Evolutionary conservation across 1,284 basidiomycete genomes (phyloP), one percentile per base, ranked within the genome.

Genomic region (Sphagnurus paluster): DNA sequence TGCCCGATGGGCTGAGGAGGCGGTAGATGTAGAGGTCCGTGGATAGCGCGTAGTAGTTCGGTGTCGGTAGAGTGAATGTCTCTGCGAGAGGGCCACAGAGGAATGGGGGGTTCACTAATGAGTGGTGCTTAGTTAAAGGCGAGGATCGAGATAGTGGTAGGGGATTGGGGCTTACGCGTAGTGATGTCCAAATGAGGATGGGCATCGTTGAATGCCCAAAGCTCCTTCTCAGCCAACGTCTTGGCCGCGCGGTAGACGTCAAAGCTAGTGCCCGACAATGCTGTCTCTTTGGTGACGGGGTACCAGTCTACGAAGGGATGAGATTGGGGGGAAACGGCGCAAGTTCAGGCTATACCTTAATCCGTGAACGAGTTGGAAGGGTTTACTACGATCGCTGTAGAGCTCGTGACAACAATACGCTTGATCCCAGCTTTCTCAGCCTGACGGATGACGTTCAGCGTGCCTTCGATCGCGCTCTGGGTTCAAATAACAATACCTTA

Each of bases 401-500:
- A 60, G 38, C 64, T 62, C 8, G 62, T 65, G 1, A 62, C 56
- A 2, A 65, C 56, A 13, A 65, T 51, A 34, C 54, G 59, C 53
- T 58, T 62, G 24, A 67, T 57, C 2, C 64, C 64, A 13, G 55
- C 60, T 37, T 61, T 56, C 36, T 65, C 56, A n/a, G 60, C 61
- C 42, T 67, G 64, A 2, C 52, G 54, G 6, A 65, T 39, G 14
- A 66, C 53, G 39, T 68, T 70, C 36, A 67, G 41, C 0, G 67
- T 60, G 0, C 67, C 67, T 7, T 68, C 61, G 3, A 67, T 47
- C 1, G 66, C 65, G 20, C 51, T 54, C 59, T 65, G 13, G 2
- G 36, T 16, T n/a, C n/a, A n/a, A n/a, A n/a, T n/a, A n/a, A 6
- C 14, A 11, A 24, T 14, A 19, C 6, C 17, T 28, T 11, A 17